phyloP scores from a whole-genome alignment of 306 rosid species.

The Prunus dulcis region DNA sequence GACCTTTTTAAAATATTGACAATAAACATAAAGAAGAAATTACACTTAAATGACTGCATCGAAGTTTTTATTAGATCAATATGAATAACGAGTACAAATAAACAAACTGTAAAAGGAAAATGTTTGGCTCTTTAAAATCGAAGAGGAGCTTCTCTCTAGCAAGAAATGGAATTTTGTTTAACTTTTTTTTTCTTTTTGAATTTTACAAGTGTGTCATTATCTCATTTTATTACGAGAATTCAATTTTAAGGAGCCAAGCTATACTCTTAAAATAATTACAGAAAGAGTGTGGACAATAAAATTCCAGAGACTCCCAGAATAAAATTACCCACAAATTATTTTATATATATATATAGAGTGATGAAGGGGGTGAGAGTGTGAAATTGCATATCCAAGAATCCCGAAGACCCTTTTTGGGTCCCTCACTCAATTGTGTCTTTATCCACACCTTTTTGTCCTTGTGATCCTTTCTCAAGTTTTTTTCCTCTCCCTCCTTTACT shows the following conservation, averaged over 20 bases:
- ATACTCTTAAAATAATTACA: too few relatives aligned
- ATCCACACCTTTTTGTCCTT: conserved; percentile 85
- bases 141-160: too few relatives aligned
- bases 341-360: not conserved
- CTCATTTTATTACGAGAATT: too few relatives aligned
- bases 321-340: not conserved
- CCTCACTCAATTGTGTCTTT: conserved; percentile 79
- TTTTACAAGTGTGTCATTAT: too few relatives aligned
- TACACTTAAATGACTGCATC: too few relatives aligned
- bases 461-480: conserved; percentile 36
- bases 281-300: too few relatives aligned
- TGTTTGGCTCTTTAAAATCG: rapidly evolving
- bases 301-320: not conserved
- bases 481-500: conserved; percentile 24
- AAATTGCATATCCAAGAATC: conserved; percentile 28
- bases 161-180: too few relatives aligned
- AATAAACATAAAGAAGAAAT: not conserved
- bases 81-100: not conserved
- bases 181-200: too few relatives aligned
- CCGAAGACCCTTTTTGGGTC: conserved; percentile 59
- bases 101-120: not conserved
- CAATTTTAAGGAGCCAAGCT: too few relatives aligned
- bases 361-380: not conserved
- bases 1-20: not conserved
- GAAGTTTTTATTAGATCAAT: too few relatives aligned